Evolutionary conservation across 2,329 filamentous ascomycete genomes (phyloP), one percentile per base, ranked within the genome.

Genomic region (Paracoccidioides lutzii): DNA sequence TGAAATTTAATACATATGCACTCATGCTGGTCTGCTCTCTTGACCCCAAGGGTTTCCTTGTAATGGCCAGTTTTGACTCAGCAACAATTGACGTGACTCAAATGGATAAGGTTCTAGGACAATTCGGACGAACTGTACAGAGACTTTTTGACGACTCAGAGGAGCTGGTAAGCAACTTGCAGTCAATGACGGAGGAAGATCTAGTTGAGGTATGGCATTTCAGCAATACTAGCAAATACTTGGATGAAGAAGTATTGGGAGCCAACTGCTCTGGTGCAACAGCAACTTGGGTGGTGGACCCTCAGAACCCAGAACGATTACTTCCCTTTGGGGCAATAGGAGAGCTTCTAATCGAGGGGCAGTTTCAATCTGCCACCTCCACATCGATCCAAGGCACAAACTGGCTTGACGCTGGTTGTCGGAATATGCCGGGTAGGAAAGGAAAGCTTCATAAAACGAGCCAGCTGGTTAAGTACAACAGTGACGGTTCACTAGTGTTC

Each of bases 41-140:
- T 8, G 77, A 81, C 49, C 70, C 75, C 14, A 71, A 76, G 48
- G 80, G 81, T 0, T 81, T 83, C 68, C 67, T 80, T 41, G 69
- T 81, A 56, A 82, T 82, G 78, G 81, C 81, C 0, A 82, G 79
- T 62, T 84, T 83, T 60, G 81, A 84, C 63, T 79, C 78, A 5
- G 77, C 76, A 42, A 76, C 75, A 0, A 75, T 83, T 7, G 67
- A 70, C 14, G 69, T 69, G 42, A 57, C 65, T 0, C 72, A 75
- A 8, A 81, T 83, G 76, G 67, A 78, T 58, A 68, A 70, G 44
- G 75, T 78, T 15, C 66, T 84, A 22, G 61, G 65, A 1, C 76
- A 80, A 58, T 69, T 84, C 15, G 76, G 76, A 22, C 62, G 66
- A 0, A 71, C 78, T 12, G 73, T 76, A 0, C 56, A 59, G 41